phyloP scores from a whole-genome alignment of 192 early-diverging fungal species.

The Phlyctochytrium bullatum region DNA sequence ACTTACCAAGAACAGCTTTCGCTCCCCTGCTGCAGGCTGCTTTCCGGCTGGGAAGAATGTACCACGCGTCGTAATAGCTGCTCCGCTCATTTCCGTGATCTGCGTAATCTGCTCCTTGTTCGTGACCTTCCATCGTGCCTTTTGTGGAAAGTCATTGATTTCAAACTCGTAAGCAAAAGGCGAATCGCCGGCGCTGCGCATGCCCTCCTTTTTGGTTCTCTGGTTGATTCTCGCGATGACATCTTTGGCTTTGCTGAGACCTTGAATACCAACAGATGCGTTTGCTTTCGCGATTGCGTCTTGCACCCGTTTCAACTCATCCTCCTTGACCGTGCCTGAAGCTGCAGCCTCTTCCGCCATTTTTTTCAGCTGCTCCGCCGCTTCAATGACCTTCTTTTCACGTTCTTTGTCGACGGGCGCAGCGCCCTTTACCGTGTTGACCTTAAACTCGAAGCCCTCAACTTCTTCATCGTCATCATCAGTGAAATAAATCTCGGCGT shows the following conservation, averaged over 20 bases:
- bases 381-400: slow-evolving; percentile 20
- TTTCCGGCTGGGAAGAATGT: slow-evolving; percentile 86
- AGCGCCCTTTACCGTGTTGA: slow-evolving; percentile 14
- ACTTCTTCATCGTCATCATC: slow-evolving; percentile 20
- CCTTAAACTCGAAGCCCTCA: slow-evolving; percentile 23
- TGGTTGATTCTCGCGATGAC: slow-evolving; percentile 58
- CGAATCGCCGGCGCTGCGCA: slow-evolving; percentile 31
- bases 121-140: slow-evolving; percentile 93
- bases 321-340: slow-evolving; percentile 29
- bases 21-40: slow-evolving; percentile 70
- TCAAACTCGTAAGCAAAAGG: slow-evolving; percentile 81
- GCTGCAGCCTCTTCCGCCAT: slow-evolving; percentile 28
- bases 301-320: slow-evolving; percentile 52
- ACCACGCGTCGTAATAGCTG: slow-evolving; percentile 94
- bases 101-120: slow-evolving; percentile 92
- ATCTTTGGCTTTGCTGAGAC: slow-evolving; percentile 49
- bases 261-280: slow-evolving; percentile 50
- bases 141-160: slow-evolving; percentile 97
- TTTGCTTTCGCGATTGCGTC: slow-evolving; percentile 58
- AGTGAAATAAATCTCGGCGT: slow-evolving; percentile 47
- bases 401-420: slow-evolving; percentile 24
- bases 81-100: slow-evolving; percentile 89
- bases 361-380: slow-evolving; percentile 20
- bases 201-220: slow-evolving; percentile 41
- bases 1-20: slow-evolving; percentile 83